Base-by-base conservation (phyloP, 2,329 filamentous ascomycete species). In the Chrysoporthe deuterocubensis region DNA sequence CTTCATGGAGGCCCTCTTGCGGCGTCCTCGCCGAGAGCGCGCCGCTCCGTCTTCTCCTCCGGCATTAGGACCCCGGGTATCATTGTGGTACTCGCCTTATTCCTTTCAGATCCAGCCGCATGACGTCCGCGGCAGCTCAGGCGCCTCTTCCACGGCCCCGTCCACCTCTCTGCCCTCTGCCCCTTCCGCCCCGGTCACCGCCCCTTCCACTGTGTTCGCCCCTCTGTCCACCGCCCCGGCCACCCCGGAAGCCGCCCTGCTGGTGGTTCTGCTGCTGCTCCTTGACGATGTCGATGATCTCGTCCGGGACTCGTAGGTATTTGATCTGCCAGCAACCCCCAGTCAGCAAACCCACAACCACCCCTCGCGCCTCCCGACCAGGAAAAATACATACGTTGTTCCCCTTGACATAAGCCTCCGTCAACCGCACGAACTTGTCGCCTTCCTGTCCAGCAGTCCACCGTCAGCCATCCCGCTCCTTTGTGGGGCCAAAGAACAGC, bases 381-480 rank as follows among this genome's bases (percentile, higher is more conserved):
- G 18, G 34, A 44, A 16, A 54, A 13, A 54, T 18, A 83, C 91
- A 70, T 81, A 97, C 95, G 78, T 98, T 99, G 81, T 98, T 99
- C 70, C 96, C 96, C 78, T 97, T 92, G 63, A 99, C 92, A 77
- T 99, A 99, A 68, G 95, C 94, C 79, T 99, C 96, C 46, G 94
- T 90, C 80, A 99, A 83, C 76, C 93, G 87, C 79, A 93, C 91
- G 80, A 99, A 99, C 77, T 92, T 94, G 80, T 98, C 94, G 71
- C 94, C 96, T 76, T 98, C 95, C 88, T 91, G 69, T 32, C 26
- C 52, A 34, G 3, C 40, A 72, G n/a, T 4, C 56, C 50, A 48
- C 16, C 14, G 62, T 67, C 65, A 71, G 69, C 69, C 44, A 9
- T 37, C 62, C 62, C 21, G 11, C 59, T 43, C 44, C 26, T 57